Evolutionary conservation across 2,329 filamentous ascomycete genomes (phyloP).

Genomic region (Paramyrothecium sp.): DNA sequence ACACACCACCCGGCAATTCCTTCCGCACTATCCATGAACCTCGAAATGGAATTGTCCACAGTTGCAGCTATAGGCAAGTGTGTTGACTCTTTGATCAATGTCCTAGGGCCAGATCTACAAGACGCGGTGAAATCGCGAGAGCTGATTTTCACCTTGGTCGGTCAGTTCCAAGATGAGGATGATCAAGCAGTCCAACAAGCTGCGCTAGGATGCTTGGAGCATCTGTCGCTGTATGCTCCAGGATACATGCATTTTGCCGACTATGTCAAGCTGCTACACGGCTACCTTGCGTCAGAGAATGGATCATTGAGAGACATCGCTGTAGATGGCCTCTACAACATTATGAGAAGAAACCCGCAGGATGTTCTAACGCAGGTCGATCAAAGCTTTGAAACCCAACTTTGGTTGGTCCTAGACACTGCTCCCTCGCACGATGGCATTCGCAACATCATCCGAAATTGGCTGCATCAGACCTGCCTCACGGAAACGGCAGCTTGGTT

Average conservation of each 20-base stretch:
- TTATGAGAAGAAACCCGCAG: slow-evolving; percentile 89
- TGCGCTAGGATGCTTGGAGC: slow-evolving; percentile 81
- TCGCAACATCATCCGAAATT: slow-evolving; percentile 85
- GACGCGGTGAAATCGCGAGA: slow-evolving; percentile 90
- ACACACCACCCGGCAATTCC: slow-evolving; percentile 84
- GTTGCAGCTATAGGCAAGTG: slow-evolving; percentile 81
- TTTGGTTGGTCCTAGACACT: slow-evolving; percentile 87
- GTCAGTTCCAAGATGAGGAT: slow-evolving; percentile 76
- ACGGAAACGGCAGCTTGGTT: slow-evolving; percentile 83
- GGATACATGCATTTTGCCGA: slow-evolving; percentile 79
- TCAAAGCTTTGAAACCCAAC: slow-evolving; percentile 79
- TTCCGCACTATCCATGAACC: slow-evolving; percentile 80
- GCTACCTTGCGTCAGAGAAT: slow-evolving; percentile 69
- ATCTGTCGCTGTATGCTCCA: slow-evolving; percentile 88
- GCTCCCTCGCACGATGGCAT: slow-evolving; percentile 75
- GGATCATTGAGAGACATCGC: slow-evolving; percentile 74
- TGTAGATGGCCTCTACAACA: slow-evolving; percentile 84
- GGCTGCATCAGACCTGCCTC: slow-evolving; percentile 87
- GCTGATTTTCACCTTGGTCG: slow-evolving; percentile 82
- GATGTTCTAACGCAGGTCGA: slow-evolving; percentile 77
- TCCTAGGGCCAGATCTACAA: slow-evolving; percentile 91
- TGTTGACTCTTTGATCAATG: slow-evolving; percentile 94
- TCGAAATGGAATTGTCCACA: slow-evolving; percentile 82
- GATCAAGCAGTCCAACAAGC: slow-evolving; percentile 70
- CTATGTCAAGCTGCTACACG: slow-evolving; percentile 82